Base-by-base conservation (phyloP, 1,139 yeast genomes). In the Hansenula anomala region DNA sequence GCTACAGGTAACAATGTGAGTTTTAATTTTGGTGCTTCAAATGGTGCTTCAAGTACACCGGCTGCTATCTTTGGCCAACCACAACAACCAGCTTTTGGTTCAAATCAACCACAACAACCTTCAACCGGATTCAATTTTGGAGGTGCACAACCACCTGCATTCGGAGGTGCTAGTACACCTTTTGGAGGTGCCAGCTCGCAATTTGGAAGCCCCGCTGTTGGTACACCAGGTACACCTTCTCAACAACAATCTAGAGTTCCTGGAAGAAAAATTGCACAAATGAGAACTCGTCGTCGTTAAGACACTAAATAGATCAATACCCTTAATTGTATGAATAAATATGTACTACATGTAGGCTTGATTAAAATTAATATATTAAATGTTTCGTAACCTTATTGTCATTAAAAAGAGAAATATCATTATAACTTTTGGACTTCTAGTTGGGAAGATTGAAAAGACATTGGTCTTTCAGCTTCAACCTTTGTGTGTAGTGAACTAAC, bases 201-300 rank as follows among this genome's bases (percentile, higher is more conserved):
- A 18, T 41, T 41, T 29, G 47, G 40, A 34, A 11, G 39, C 29
- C 18, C 26, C 8, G 28, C n/a, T n/a, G n/a, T n/a, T n/a, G n/a
- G n/a, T n/a, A n/a, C 36, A 13, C 27, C 39, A 7, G 48, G 55
- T 8, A 48, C 54, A 5, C 48, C 46, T 4, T 43, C 47, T 1
- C 44, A 44, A n/a, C 36, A 27, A 13, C 42, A 43, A 14, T 41
- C 51, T 22, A 39, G 48, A 23, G 47, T 39, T 9, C 41, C 48
- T 10, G 51, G 55, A 3, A 49, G 58, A 48, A 52, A 36, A 31
- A 44, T 54, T 22, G 59, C 58, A 22, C 54, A 45, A 32, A 45
- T 52, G 49, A 52, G 59, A 41, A 26, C 36, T 15, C 54, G 57
- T 41, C 55, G 57, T 47, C 47, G 52, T 36, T 45, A 39, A 36